Evolutionary conservation across 129 eudicot species (phyloP), one percentile per base, ranked within the genome.

Genomic region (Flaveria sonorensis): DNA sequence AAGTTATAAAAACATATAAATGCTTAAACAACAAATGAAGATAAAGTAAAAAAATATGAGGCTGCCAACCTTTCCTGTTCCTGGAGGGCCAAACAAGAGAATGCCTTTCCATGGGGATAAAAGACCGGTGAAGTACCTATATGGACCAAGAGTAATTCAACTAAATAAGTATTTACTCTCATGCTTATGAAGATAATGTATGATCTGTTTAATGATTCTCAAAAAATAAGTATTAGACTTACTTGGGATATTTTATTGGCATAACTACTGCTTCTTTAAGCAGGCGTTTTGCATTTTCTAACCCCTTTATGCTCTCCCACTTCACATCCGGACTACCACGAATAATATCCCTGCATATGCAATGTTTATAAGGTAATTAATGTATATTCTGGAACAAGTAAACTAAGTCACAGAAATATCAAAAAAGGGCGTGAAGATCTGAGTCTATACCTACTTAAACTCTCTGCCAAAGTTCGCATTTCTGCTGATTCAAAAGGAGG

Each of bases 261-360:
- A 95, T 92, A 72, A 95, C 99, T 61, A 95, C 99, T 48, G 99
- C 99, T 85, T 95, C 99, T 89, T 95, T 95, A 57, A 95, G 96
- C 76, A 95, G 92, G 18, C 97, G 90, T 82, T 95, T 95, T 64
- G 99, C 99, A 81, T 88, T 95, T 79, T 88, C 99, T 70, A 95
- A 81, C 52, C 99, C 99, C 79, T 95, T 95, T 57, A 95, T 89
- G 86, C 88, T 89, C 75, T 92, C 99, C 99, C 99, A 95, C 81
- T 89, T 95, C 75, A 95, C 97, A 80, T 92, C 89, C 48, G 97
- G 99, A 89, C 84, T 92, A 39, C 99, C 97, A 36, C 95, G 90
- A 74, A 95, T 85, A 65, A 95, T 95, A 81, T 95, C 99, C 87
- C 99, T 95, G 88, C 72, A 80, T 51, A 74, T 30, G 47, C 77